These are phyloP conservation scores for Baudoinia panamericana DNA, from an alignment of 495 filamentous ascomycete species.

Conservation along the genomic window DNA sequence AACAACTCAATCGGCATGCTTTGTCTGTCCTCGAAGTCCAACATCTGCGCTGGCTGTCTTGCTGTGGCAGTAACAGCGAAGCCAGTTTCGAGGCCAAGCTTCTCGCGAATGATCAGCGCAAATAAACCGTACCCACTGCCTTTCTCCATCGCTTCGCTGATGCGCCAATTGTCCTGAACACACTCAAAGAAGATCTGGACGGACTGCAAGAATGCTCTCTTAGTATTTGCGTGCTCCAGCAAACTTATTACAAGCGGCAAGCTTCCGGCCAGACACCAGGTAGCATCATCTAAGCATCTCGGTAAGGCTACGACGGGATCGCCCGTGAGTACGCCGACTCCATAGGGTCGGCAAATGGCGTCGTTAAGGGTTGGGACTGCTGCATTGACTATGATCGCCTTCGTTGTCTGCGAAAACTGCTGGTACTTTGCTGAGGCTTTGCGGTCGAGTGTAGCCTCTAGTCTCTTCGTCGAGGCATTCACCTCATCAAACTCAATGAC, in stretches of 20 bases:
- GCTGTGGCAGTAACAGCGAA: background rate
- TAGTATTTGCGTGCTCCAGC: constrained; percentile 58
- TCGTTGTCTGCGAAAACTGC: constrained; percentile 49
- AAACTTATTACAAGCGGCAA: constrained; percentile 72
- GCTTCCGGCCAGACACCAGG: constrained; percentile 82
- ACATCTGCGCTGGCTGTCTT: constrained; percentile 21
- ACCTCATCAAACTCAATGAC: constrained; percentile 64
- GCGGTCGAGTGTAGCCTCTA: constrained; percentile 60
- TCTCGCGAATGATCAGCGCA: constrained; percentile 59
- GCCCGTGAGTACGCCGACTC: constrained; percentile 68
- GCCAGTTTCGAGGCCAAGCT: constrained; percentile 44
- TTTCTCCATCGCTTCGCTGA: constrained; percentile 95
- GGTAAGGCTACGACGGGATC: constrained; percentile 71
- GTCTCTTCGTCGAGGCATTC: constrained; percentile 55
- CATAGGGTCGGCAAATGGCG: constrained; percentile 61
- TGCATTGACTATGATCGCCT: constrained; percentile 73
- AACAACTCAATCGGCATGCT: constrained; percentile 58
- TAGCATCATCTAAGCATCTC: constrained; percentile 76
- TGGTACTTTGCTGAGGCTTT: constrained; percentile 24
- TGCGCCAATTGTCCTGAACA: constrained; percentile 82
- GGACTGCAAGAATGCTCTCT: constrained; percentile 55
- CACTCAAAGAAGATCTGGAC: constrained; percentile 73
- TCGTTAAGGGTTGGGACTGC: constrained; percentile 83
- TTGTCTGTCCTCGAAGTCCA: constrained; percentile 42
- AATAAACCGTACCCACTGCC: constrained; percentile 91